Conservation (phyloP, 257 asterid species). For the Handroanthus guayacan region DNA sequence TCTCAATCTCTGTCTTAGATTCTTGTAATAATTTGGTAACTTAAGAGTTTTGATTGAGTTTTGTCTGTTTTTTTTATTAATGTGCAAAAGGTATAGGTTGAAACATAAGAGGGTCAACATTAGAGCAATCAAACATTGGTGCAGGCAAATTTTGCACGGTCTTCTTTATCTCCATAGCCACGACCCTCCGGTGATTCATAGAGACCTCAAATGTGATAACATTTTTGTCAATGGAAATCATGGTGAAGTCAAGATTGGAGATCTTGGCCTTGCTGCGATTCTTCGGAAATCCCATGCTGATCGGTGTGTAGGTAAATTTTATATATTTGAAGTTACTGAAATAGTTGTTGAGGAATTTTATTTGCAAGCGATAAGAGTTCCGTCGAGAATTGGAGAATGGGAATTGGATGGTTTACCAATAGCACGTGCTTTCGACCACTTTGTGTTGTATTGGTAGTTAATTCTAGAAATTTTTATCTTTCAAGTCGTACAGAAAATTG, state of each 20-base stretch:
- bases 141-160: conserved; percentile 69
- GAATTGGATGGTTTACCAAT: neutral
- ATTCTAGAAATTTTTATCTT: no score
- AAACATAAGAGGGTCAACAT: conserved; percentile 68
- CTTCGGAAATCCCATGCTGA: conserved; percentile 70
- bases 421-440: neutral
- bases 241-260: conserved; percentile 80
- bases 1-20: neutral
- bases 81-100: conserved; percentile 53
- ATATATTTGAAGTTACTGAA: neutral
- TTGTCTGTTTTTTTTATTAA: neutral
- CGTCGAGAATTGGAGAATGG: neutral
- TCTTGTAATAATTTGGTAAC: neutral
- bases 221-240: conserved; percentile 76
- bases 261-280: conserved; percentile 78
- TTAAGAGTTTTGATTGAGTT: neutral
- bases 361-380: neutral
- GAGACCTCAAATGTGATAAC: conserved; percentile 83
- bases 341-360: neutral
- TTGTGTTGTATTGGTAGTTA: no score
- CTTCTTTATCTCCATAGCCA: conserved; percentile 74
- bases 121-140: conserved; percentile 80
- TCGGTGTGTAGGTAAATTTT: conserved; percentile 66
- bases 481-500: no score
- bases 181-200: conserved; percentile 73